Evolutionary conservation across 345 rosid genomes (phyloP).

Genomic region (Eutrema heterophyllum): DNA sequence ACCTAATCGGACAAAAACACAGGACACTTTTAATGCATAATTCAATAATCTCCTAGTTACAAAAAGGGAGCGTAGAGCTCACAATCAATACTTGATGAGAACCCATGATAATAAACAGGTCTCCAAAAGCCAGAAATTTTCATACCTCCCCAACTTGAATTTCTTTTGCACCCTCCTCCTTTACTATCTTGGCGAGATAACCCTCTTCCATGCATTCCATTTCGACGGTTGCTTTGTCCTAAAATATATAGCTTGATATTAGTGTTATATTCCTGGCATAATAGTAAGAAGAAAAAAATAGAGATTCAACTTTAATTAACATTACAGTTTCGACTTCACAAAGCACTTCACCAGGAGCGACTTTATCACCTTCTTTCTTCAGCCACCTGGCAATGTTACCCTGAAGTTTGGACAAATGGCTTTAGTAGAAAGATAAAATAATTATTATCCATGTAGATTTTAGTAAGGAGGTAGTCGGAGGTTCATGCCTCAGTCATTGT

Average conservation of each 20-base stretch:
- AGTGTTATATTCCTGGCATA: neutral
- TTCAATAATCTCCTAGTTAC: slow-evolving; percentile 4
- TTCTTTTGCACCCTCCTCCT: slow-evolving; percentile 85
- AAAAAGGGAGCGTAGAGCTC: neutral
- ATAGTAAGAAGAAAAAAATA: neutral
- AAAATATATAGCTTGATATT: slow-evolving; percentile 14
- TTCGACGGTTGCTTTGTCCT: slow-evolving; percentile 98
- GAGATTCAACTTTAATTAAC: neutral
- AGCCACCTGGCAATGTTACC: slow-evolving; percentile 98
- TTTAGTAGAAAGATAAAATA: slow-evolving; percentile 11
- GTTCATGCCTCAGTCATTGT: slow-evolving; percentile 88
- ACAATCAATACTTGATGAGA: neutral
- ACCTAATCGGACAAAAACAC: slow-evolving; percentile 35
- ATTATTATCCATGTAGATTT: slow-evolving; percentile 1
- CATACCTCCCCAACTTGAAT: slow-evolving; percentile 95
- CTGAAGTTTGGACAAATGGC: slow-evolving; percentile 39
- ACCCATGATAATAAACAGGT: neutral
- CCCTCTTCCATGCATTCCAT: slow-evolving; percentile 99
- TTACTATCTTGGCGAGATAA: slow-evolving; percentile 84
- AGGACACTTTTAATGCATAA: neutral
- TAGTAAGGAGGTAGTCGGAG: neutral
- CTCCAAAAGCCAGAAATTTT: neutral
- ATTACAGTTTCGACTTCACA: slow-evolving; percentile 99
- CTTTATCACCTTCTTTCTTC: slow-evolving; percentile 94
- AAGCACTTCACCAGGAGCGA: slow-evolving; percentile 88